A percentile compares a stretch with the other conserved stretches of the same genome.
These are phyloP conservation scores for Chenopodium formosanum DNA, from an alignment of 148 eudicot genomes.

Conservation along the genomic window DNA sequence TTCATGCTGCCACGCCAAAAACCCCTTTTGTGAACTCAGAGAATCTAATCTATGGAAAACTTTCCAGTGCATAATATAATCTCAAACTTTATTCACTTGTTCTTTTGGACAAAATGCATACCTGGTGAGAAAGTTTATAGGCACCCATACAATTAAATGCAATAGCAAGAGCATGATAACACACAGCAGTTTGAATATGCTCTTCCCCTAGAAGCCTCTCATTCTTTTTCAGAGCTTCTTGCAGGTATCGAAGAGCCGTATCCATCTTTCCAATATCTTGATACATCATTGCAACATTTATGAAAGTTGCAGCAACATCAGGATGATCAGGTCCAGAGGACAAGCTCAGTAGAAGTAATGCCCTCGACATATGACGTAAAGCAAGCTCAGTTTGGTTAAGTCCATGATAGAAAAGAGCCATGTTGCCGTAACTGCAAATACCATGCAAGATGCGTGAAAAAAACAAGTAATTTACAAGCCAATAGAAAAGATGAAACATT, in stretches of 20 bases:
- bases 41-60: background rate
- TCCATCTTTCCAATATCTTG: constrained; percentile 93
- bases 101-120: constrained; percentile 14
- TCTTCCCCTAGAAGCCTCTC: constrained; percentile 90
- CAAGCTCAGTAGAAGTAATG: constrained; percentile 75
- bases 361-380: constrained; percentile 89
- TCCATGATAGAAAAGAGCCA: constrained; percentile 98
- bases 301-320: constrained; percentile 93
- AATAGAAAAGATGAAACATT: background rate
- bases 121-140: constrained; percentile 93
- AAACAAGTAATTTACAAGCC: background rate
- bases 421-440: constrained; percentile 84
- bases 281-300: constrained; percentile 99
- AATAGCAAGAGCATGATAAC: constrained; percentile 94
- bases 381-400: constrained; percentile 96
- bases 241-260: constrained; percentile 92
- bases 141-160: constrained; percentile 96
- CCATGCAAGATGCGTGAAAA: background rate
- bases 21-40: background rate
- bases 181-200: constrained; percentile 97
- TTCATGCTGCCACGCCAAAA: constrained; percentile 69
- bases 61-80: background rate
- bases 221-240: constrained; percentile 94
- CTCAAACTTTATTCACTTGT: background rate
- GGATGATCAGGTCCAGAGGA: constrained; percentile 99